phyloP scores from a whole-genome alignment of 768 basidiomycete species.

The Hypholoma fasciculare region DNA sequence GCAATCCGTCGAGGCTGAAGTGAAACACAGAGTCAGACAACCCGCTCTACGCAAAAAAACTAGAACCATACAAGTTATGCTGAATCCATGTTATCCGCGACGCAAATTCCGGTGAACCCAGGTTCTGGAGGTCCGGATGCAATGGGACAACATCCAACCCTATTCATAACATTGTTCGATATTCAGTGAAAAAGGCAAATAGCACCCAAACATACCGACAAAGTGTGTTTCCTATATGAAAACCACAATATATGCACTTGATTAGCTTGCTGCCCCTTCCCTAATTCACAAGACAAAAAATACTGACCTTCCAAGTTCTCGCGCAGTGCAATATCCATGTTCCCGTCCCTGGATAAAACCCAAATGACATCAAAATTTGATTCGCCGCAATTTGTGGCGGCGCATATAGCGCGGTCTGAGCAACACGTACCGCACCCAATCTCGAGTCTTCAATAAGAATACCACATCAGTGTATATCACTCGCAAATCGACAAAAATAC shows the following conservation, averaged over 20 bases:
- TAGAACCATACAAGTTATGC: conserved; percentile 60
- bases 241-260: conserved; percentile 1
- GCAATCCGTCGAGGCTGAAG: conserved; percentile 63
- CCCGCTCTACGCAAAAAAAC: not conserved
- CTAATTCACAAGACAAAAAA: conserved; percentile 4
- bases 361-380: not conserved
- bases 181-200: too few relatives aligned
- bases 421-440: conserved; percentile 66
- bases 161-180: conserved; percentile 17
- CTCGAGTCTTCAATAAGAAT: conserved; percentile 48
- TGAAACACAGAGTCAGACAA: not conserved
- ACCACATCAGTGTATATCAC: not conserved
- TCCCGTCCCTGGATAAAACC: conserved; percentile 53
- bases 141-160: conserved; percentile 73
- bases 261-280: not conserved
- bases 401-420: not conserved
- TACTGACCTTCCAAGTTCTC: conserved; percentile 59
- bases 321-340: conserved; percentile 73
- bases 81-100: conserved; percentile 71
- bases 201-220: conserved; percentile 46
- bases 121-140: conserved; percentile 63
- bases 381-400: not conserved
- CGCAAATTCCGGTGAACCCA: conserved; percentile 57
- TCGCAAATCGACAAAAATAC: conserved; percentile 10
- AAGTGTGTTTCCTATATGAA: conserved; percentile 52